Conservation (phyloP, 2,329 filamentous ascomycete genomes). For the Aspergillus chevalieri region DNA sequence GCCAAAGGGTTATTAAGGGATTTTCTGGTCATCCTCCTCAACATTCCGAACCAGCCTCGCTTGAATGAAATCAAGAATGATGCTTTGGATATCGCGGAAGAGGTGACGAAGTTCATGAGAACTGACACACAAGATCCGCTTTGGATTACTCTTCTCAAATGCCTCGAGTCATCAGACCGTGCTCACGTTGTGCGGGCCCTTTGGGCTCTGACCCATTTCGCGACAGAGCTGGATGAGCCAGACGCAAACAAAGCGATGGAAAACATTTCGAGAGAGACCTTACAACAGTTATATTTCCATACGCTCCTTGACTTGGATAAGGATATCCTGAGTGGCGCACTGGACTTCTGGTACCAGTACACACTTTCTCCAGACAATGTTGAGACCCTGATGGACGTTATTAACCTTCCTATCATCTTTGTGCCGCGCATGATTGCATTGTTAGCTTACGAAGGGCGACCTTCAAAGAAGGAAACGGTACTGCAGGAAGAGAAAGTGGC, state of each 20-base stretch:
- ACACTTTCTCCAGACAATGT: slow-evolving; percentile 82
- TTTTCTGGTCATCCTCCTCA: slow-evolving; percentile 73
- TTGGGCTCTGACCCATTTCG: slow-evolving; percentile 76
- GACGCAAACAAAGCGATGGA: slow-evolving; percentile 59
- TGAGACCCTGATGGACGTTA: slow-evolving; percentile 45
- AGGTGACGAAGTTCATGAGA: slow-evolving; percentile 74
- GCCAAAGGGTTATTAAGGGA: slow-evolving; percentile 63
- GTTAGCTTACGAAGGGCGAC: slow-evolving; percentile 66
- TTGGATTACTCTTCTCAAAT: slow-evolving; percentile 59
- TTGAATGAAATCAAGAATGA: slow-evolving; percentile 84
- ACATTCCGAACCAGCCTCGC: slow-evolving; percentile 63
- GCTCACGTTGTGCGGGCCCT: slow-evolving; percentile 75
- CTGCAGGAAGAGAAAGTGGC: slow-evolving; percentile 54
- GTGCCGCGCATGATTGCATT: slow-evolving; percentile 74
- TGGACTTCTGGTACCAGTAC: slow-evolving; percentile 95
- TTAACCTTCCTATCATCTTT: slow-evolving; percentile 44
- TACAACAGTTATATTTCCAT: slow-evolving; percentile 48
- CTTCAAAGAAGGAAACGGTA: slow-evolving; percentile 54
- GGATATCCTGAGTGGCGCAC: slow-evolving; percentile 76
- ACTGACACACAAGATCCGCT: slow-evolving; percentile 69
- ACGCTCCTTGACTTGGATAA: slow-evolving; percentile 60
- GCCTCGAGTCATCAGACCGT: slow-evolving; percentile 65
- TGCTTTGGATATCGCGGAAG: slow-evolving; percentile 84
- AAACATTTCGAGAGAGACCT: slow-evolving; percentile 58
- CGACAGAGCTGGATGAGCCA: slow-evolving; percentile 74